phyloP scores from a whole-genome alignment of 2,329 filamentous ascomycete genomes.

The Neoarthrinium moseri region DNA sequence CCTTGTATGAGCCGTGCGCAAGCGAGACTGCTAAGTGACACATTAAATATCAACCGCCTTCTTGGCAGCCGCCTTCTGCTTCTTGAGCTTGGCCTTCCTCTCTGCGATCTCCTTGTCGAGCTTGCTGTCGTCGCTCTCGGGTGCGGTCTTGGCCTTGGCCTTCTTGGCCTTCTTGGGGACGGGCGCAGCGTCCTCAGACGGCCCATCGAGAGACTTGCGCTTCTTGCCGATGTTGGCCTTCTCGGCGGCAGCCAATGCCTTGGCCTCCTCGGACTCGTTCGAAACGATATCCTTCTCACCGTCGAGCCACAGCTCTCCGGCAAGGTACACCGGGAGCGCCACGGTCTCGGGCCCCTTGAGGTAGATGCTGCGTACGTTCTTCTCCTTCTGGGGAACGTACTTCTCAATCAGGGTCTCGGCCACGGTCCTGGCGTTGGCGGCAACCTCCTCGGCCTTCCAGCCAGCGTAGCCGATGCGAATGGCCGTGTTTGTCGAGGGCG shows the following conservation, averaged over 20 bases:
- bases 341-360: slow-evolving; percentile 88
- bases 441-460: slow-evolving; percentile 73
- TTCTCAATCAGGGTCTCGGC: slow-evolving; percentile 69
- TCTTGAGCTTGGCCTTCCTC: slow-evolving; percentile 55
- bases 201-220: slow-evolving; percentile 48
- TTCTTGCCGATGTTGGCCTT: slow-evolving; percentile 66
- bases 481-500: slow-evolving; percentile 75
- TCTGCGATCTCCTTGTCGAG: slow-evolving; percentile 60
- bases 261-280: slow-evolving; percentile 46
- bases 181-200: slow-evolving; percentile 14
- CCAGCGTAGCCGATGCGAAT: slow-evolving; percentile 75
- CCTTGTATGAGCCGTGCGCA: slow-evolving; percentile 15
- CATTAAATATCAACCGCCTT: slow-evolving; percentile 45
- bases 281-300: slow-evolving; percentile 66
- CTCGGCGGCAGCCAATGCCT: slow-evolving; percentile 39
- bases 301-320: slow-evolving; percentile 87
- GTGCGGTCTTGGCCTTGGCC: slow-evolving; percentile 25
- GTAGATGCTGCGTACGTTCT: slow-evolving; percentile 79
- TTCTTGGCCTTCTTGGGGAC: slow-evolving; percentile 26
- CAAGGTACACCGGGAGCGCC: slow-evolving; percentile 90
- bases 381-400: slow-evolving; percentile 83
- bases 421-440: slow-evolving; percentile 77
- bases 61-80: slow-evolving; percentile 58
- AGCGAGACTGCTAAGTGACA: slow-evolving; percentile 2
- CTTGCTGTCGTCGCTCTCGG: slow-evolving; percentile 49